Percentiles rank a stretch among this genome's conserved stretches.
These are phyloP conservation scores for Rubroboletus pulcherrimus DNA, from an alignment of 768 basidiomycete species.

Conservation along the genomic window DNA sequence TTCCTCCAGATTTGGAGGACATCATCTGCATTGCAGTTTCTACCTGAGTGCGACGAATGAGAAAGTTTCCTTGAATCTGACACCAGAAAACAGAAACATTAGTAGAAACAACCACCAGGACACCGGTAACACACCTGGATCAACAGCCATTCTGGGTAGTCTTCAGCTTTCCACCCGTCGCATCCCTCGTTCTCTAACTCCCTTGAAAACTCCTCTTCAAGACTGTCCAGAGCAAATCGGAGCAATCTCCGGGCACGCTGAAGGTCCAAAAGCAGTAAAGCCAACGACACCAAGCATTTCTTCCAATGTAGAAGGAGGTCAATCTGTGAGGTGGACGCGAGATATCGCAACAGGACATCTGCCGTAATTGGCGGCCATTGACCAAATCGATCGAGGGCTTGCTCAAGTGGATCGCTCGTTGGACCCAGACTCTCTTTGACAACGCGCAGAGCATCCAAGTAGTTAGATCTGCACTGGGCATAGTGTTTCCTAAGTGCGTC, in stretches of 20 bases:
- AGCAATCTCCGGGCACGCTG: no score
- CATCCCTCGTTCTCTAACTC: slow-evolving; percentile 16
- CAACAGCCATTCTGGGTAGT: slow-evolving; percentile 39
- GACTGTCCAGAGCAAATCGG: no score
- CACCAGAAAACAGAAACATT: background rate
- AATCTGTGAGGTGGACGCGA: no score
- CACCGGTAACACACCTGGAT: no score
- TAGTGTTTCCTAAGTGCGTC: background rate
- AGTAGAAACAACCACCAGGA: background rate
- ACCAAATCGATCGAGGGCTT: slow-evolving; percentile 1
- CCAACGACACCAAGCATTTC: no score
- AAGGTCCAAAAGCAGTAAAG: no score
- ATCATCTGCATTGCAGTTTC: slow-evolving; percentile 37
- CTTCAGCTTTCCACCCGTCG: slow-evolving; percentile 9
- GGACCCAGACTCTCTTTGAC: slow-evolving; percentile 12
- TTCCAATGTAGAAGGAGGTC: no score
- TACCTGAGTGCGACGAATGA: background rate
- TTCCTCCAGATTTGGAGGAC: slow-evolving; percentile 29
- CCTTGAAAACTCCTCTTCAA: no score
- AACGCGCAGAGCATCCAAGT: background rate
- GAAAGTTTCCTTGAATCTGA: no score
- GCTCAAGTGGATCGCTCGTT: background rate
- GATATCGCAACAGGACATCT: background rate
- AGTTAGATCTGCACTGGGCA: background rate
- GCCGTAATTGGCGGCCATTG: slow-evolving; percentile 32